Evolutionary conservation across 2,329 filamentous ascomycete species (phyloP), one percentile per base, ranked within the genome.

Genomic region (Chrysoporthe austroafricana): DNA sequence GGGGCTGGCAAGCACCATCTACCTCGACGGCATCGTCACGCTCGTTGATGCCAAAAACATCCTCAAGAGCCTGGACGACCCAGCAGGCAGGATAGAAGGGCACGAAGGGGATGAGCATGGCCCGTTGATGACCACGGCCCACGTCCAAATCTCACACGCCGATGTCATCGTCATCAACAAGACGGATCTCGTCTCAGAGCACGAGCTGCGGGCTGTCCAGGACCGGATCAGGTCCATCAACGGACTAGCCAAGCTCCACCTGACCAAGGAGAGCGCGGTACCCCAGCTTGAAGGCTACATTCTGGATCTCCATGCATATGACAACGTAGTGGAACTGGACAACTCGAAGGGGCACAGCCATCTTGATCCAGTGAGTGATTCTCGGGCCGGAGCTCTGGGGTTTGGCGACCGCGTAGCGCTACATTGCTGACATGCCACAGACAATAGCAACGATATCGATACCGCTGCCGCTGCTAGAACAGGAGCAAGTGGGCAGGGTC

Each of bases 91-190:
- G 67, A 80, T 86, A 16, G 80, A 84, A 18, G 81, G 83, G 1
- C 81, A 87, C 32, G 82, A 84, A 9, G 81, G 87, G 32, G 78
- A 82, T 69, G 80, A 88, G 26, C 81, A 85, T 60, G 90, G 90
- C 0, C 90, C 91, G 0, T 80, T 94, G 9, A 87, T 97, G 79
- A 97, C 95, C 0, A 97, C 93, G 2, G 96, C 96, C 0, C 96
- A 99, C 78, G 86, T 98, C 60, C 96, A 99, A 75, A 97, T 99
- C 69, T 97, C 94, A 1, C 95, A 99, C 74, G 96, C 96, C 7
- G 96, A 99, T 79, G 93, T 98, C 9, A 87, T 99, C 57, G 88
- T 99, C 50, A 88, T 99, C 73, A 99, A 99, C 81, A 99, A 99
- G 78, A 85, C 90, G 3, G 96, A 99, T 76, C 83, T 97, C 3